Evolutionary conservation across 306 rosid species (phyloP).

Genomic region (Pterocarpus santalinus): DNA sequence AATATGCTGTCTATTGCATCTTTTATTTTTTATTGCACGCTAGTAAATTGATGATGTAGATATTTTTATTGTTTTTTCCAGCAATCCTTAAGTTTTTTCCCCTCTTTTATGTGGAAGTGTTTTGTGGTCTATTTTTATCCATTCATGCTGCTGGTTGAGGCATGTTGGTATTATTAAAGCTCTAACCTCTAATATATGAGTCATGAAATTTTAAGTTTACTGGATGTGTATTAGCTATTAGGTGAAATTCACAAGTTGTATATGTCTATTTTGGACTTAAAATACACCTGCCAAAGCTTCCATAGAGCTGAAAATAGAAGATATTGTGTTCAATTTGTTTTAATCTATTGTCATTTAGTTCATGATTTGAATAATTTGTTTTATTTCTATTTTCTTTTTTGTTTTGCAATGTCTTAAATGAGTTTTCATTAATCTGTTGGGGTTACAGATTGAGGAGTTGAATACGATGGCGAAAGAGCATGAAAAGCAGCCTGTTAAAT

Average conservation of each 20-base stretch:
- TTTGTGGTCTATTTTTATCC: too few relatives aligned
- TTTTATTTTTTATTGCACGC: too few relatives aligned
- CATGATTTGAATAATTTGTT: neutral
- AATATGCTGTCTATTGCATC: too few relatives aligned
- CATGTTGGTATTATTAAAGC: neutral
- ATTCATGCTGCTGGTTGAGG: too few relatives aligned
- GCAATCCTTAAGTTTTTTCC: too few relatives aligned
- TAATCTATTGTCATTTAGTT: neutral
- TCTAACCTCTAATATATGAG: neutral
- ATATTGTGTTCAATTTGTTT: neutral
- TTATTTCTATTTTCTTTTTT: neutral
- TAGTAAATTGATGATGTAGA: too few relatives aligned
- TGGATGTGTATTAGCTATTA: neutral
- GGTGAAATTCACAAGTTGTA: neutral
- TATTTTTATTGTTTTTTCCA: too few relatives aligned
- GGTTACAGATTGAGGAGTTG: slow-evolving; percentile 66
- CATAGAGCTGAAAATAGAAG: too few relatives aligned
- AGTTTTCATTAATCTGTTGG: slow-evolving; percentile 46
- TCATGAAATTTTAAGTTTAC: neutral
- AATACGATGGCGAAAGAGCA: slow-evolving; percentile 63
- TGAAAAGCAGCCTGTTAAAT: slow-evolving; percentile 32
- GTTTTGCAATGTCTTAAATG: neutral
- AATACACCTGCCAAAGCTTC: neutral
- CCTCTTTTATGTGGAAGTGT: too few relatives aligned
- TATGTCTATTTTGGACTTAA: too few relatives aligned